These are phyloP conservation scores for Ganoderma sinense DNA, from an alignment of 1,284 basidiomycete species.

Conservation along the genomic window DNA sequence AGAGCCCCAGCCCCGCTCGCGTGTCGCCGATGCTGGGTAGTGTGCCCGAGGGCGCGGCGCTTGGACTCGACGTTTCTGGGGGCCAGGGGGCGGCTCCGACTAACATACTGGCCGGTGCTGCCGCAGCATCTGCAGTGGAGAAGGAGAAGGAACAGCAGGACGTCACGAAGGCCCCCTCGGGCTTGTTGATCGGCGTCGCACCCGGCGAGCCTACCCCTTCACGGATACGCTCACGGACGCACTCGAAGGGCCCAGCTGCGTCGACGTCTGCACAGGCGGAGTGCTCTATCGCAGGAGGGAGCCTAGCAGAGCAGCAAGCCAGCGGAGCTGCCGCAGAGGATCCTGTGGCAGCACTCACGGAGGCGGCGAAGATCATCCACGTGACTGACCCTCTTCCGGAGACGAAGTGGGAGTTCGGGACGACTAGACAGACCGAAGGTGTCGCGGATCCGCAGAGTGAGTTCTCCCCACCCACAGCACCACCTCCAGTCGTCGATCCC, in stretches of 20 bases:
- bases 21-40: constrained; percentile 14
- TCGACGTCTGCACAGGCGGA: constrained; percentile 8
- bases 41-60: constrained; percentile 19
- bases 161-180: constrained; percentile 42
- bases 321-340: constrained; percentile 11
- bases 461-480: constrained; percentile 2
- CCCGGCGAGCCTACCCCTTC: constrained; percentile 50
- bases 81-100: background rate
- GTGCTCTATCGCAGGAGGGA: constrained; percentile 1
- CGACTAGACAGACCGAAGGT: constrained; percentile 42
- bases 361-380: constrained; percentile 43
- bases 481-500: constrained; percentile 1
- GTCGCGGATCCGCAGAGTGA: constrained; percentile 8
- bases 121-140: constrained; percentile 4
- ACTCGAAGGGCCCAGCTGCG: constrained; percentile 35
- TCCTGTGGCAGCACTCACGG: constrained; percentile 18
- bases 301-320: constrained; percentile 19
- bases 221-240: constrained; percentile 45
- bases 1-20: constrained; percentile 41
- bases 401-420: constrained; percentile 67
- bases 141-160: constrained; percentile 23
- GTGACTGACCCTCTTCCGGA: constrained; percentile 39
- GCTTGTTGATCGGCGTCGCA: constrained; percentile 55
- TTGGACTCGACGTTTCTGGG: constrained; percentile 23
- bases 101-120: background rate